Evolutionary conservation across 1,284 basidiomycete species (phyloP).

Genomic region (Apiotrichum mycotoxinovorans): DNA sequence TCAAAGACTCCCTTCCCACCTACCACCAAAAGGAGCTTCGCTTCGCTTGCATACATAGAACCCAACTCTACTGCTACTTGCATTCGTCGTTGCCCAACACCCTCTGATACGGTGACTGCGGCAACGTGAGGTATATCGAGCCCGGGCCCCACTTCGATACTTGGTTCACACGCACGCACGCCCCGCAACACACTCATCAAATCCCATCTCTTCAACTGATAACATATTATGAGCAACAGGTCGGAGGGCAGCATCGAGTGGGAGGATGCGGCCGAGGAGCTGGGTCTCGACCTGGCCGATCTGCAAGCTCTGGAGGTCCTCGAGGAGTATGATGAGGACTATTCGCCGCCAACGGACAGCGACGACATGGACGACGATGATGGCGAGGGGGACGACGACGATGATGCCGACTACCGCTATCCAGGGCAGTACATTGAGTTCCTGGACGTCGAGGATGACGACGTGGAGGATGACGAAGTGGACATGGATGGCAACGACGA

Average conservation of each 20-base stretch:
- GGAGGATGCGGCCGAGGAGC: not conserved
- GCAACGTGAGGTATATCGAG: no score
- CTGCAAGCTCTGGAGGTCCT: not conserved
- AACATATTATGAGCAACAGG: not conserved
- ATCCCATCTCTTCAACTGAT: no score
- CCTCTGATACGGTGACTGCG: no score
- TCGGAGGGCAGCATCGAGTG: not conserved
- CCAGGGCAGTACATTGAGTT: not conserved
- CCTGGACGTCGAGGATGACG: constrained; percentile 16
- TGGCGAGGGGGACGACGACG: no score
- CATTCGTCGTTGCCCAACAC: no score
- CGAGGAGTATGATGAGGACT: not conserved
- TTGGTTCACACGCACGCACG: no score
- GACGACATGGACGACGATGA: not conserved
- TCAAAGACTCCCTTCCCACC: no score
- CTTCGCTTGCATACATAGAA: no score
- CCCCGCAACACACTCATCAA: no score
- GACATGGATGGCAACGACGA: constrained; percentile 21
- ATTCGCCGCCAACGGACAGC: not conserved
- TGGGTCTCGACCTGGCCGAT: not conserved
- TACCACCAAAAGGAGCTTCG: no score
- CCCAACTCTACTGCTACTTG: no score
- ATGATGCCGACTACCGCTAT: not conserved
- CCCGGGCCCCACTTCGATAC: no score
- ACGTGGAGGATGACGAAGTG: constrained; percentile 19